Evolutionary conservation across 345 rosid genomes (phyloP).

Genomic region (Pugionium cornutum): DNA sequence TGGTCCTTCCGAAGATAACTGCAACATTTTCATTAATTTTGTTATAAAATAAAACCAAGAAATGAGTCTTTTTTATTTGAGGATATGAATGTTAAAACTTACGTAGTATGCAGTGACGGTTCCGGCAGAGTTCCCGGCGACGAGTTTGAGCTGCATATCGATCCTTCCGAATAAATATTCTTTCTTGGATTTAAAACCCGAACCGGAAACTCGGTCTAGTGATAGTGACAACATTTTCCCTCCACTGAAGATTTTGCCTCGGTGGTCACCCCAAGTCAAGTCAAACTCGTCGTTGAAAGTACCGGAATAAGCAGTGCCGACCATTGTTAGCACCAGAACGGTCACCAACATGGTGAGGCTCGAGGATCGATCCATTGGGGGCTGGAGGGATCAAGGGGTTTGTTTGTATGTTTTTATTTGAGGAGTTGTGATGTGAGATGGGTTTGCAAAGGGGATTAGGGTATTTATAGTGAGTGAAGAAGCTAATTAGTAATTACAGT

Average conservation of each 20-base stretch:
- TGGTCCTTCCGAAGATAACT: slow-evolving; percentile 60
- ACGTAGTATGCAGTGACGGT: slow-evolving; percentile 72
- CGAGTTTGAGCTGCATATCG: slow-evolving; percentile 73
- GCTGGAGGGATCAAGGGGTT: not conserved
- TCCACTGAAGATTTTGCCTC: slow-evolving; percentile 55
- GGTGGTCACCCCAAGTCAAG: slow-evolving; percentile 56
- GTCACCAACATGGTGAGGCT: slow-evolving; percentile 29
- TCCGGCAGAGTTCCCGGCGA: slow-evolving; percentile 73
- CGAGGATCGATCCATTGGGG: slow-evolving; percentile 34
- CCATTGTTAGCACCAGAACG: slow-evolving; percentile 28
- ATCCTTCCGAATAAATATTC: slow-evolving; percentile 61
- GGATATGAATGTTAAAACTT: slow-evolving; percentile 9
- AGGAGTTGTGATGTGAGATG: slow-evolving; percentile 29
- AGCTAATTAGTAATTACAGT: slow-evolving; percentile 31
- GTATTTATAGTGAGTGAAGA: slow-evolving; percentile 29
- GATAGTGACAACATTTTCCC: slow-evolving; percentile 57
- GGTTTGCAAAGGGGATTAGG: slow-evolving; percentile 35
- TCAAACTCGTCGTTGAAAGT: slow-evolving; percentile 57
- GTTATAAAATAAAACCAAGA: not conserved
- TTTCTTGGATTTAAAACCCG: slow-evolving; percentile 63
- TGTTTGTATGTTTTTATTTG: slow-evolving; percentile 24
- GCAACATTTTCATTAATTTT: slow-evolving; percentile 14
- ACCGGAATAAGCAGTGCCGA: slow-evolving; percentile 42
- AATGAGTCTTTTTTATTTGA: not conserved
- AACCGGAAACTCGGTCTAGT: slow-evolving; percentile 61